phyloP scores from a whole-genome alignment of 2,329 filamentous ascomycete species.

The Pseudopithomyces maydicus region DNA sequence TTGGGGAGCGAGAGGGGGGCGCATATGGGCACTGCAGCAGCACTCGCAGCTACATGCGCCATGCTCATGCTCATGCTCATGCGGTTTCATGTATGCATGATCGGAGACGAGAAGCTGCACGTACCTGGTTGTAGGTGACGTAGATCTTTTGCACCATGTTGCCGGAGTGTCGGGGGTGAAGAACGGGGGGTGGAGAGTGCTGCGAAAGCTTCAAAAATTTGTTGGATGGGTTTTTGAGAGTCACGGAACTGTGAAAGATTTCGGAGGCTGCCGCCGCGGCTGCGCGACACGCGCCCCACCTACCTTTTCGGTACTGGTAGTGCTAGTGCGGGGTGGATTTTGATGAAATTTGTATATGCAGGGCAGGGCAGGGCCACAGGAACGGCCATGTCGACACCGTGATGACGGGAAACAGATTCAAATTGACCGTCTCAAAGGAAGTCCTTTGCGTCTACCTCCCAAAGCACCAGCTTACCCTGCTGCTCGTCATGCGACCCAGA shows the following conservation, averaged over 20 bases:
- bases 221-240: constrained; percentile 7
- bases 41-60: constrained; percentile 11
- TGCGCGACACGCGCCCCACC: background rate
- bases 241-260: constrained; percentile 5
- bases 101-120: constrained; percentile 18
- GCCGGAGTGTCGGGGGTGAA: constrained; percentile 10
- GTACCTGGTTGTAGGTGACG: constrained; percentile 51
- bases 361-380: background rate
- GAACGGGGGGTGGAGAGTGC: background rate
- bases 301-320: background rate
- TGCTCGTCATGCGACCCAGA: background rate
- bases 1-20: background rate
- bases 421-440: background rate
- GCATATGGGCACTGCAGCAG: constrained; percentile 11
- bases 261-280: constrained; percentile 13
- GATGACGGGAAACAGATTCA: too few species aligned
- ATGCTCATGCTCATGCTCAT: background rate
- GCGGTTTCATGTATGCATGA: constrained; percentile 6
- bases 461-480: background rate
- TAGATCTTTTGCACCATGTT: constrained; percentile 50
- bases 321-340: constrained; percentile 3
- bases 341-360: background rate
- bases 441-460: background rate
- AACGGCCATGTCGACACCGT: background rate
- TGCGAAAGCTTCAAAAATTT: constrained; percentile 22